Evolutionary conservation across 179 eudicot species (phyloP), one percentile per base, ranked within the genome.

Genomic region (Pouteria campechiana): DNA sequence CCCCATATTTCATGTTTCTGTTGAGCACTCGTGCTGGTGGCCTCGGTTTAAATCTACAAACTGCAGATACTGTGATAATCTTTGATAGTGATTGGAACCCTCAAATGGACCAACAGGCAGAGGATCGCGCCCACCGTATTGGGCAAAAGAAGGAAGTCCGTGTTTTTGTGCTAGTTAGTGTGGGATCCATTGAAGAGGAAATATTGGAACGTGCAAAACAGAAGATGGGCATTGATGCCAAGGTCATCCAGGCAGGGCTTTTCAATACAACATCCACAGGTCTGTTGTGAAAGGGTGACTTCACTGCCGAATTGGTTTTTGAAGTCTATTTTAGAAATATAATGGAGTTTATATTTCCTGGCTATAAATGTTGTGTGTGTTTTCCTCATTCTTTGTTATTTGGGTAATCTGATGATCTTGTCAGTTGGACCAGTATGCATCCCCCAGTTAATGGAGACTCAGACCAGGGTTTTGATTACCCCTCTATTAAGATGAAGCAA

Each of bases 41-140:
- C 25, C 90, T 90, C 30, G 98, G 98, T 43, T 68, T 90, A 37
- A 90, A 90, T 56, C 58, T 90, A 42, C 98, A 90, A 61, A 86
- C 95, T 8, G 98, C 98, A 18, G 98, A 90, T 65, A 90, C 98
- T 1, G 98, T 90, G 31, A 81, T 90, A 16, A 90, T 90, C 31
- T 90, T 90, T 45, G 98, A 90, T 44, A 90, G 98, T 61, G 98
- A 90, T 35, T 90, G 98, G 98, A 90, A 90, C 64, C 98, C 98
- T 1, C 98, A 90, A 65, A 90, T 90, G 98, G 98, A 90, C 53
- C 98, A 90, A 53, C 98, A 90, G 63, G 98, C 98, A 2, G 98
- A 90, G 56, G 98, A 90, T 59, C 69, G 98, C 5, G 98, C 98
- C 19, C 98, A 90, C 58, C 87, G 98, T 38, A 90, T 90, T 37